A percentile compares a stretch with the other conserved stretches of the same genome.
These are phyloP conservation scores for Nothomitra cinnamomea DNA, from an alignment of 2,329 filamentous ascomycete species.

Conservation along the genomic window DNA sequence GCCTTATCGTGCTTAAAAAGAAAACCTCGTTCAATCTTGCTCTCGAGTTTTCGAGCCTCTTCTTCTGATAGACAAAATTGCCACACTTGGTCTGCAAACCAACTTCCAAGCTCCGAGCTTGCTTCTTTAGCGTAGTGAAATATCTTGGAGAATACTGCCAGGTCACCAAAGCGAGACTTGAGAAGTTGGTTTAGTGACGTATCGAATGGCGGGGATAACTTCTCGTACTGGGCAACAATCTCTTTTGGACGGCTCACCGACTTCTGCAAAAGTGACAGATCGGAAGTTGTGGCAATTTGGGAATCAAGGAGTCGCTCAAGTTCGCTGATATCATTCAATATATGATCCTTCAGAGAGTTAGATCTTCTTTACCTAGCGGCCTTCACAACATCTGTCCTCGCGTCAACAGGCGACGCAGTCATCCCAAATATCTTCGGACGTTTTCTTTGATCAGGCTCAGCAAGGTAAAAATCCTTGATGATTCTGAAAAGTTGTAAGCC, in stretches of 20 bases:
- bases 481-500: constrained; percentile 32
- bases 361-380: constrained; percentile 36
- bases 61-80: constrained; percentile 47
- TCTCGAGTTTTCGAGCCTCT: constrained; percentile 42
- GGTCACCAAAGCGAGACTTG: constrained; percentile 31
- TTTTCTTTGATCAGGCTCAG: constrained; percentile 24
- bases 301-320: constrained; percentile 65
- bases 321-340: constrained; percentile 24
- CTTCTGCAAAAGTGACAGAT: constrained; percentile 40
- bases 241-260: constrained; percentile 42
- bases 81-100: constrained; percentile 79
- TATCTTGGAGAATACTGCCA: constrained; percentile 34
- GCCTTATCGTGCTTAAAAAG: constrained; percentile 16
- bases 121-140: constrained; percentile 43
- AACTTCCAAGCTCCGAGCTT: constrained; percentile 53
- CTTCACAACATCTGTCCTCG: constrained; percentile 52
- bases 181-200: constrained; percentile 50
- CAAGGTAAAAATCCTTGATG: constrained; percentile 69
- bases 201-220: constrained; percentile 33
- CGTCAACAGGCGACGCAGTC: constrained; percentile 90
- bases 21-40: constrained; percentile 30
- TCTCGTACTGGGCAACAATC: constrained; percentile 39
- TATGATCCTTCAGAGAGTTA: neutral
- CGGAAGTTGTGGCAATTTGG: constrained; percentile 61
- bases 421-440: constrained; percentile 79